Evolutionary conservation across 352 stramenopile genomes (phyloP).

Genomic region (Phytopythium kandeliae): DNA sequence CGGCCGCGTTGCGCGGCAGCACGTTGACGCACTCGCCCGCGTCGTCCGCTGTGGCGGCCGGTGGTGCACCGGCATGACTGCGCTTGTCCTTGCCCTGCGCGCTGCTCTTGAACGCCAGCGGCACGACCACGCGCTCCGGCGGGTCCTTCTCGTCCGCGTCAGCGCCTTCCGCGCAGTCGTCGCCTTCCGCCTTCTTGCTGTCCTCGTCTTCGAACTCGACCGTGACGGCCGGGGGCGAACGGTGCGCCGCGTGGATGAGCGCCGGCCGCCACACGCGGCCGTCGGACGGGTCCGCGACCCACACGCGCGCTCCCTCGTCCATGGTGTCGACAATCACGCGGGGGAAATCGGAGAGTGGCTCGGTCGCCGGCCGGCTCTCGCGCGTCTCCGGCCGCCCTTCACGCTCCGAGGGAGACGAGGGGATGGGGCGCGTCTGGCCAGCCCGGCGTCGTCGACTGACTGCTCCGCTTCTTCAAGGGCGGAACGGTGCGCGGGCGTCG

Average conservation of each 20-base stretch:
- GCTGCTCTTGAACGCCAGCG: slow-evolving; percentile 19
- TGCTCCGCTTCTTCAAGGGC: neutral
- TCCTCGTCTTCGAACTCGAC: slow-evolving; percentile 19
- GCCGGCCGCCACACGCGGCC: slow-evolving; percentile 59
- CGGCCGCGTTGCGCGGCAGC: slow-evolving; percentile 55
- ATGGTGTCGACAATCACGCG: slow-evolving; percentile 21
- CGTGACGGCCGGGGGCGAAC: slow-evolving; percentile 6
- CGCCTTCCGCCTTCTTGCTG: slow-evolving; percentile 3
- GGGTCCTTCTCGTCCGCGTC: neutral
- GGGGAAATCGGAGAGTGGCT: neutral
- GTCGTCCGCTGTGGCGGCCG: neutral
- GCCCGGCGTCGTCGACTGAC: neutral
- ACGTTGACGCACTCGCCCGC: slow-evolving; percentile 62
- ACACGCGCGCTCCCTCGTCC: slow-evolving; percentile 69
- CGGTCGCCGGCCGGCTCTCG: neutral
- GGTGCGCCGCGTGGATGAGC: slow-evolving; percentile 18
- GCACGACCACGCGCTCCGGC: slow-evolving; percentile 22
- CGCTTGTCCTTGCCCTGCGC: neutral
- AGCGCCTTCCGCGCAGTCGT: neutral
- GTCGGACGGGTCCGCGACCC: slow-evolving; percentile 48
- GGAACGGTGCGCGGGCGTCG: too few species aligned
- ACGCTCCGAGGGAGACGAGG: too few species aligned
- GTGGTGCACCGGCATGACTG: neutral
- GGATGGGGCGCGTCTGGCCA: neutral
- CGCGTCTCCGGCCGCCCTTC: neutral